Evolutionary conservation across 495 filamentous ascomycete genomes (phyloP).

Genomic region (Xylona heveae): DNA sequence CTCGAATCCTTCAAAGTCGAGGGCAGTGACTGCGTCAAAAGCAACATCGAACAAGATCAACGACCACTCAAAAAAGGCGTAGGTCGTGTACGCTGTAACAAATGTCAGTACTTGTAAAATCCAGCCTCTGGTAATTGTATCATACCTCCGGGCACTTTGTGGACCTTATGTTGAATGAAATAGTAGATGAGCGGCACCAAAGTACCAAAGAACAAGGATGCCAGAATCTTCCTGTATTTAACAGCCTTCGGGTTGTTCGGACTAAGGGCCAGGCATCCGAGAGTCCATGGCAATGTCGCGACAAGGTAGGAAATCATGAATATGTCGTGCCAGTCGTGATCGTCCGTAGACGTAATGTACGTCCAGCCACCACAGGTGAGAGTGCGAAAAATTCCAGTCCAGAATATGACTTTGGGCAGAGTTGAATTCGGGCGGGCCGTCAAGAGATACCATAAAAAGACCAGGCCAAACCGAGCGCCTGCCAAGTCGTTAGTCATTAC

Average conservation of each 20-base stretch:
- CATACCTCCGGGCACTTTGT: constrained; percentile 83
- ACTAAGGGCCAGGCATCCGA: constrained; percentile 75
- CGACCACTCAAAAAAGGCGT: constrained; percentile 96
- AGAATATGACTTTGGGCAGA: constrained; percentile 65
- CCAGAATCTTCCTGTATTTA: constrained; percentile 75
- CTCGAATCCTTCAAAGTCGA: constrained; percentile 85
- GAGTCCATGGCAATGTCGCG: constrained; percentile 85
- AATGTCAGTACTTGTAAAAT: constrained; percentile 6
- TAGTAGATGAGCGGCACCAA: constrained; percentile 84
- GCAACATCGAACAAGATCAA: constrained; percentile 87
- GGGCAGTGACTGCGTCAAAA: constrained; percentile 89
- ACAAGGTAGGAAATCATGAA: constrained; percentile 99
- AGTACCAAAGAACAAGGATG: constrained; percentile 71
- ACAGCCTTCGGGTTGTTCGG: constrained; percentile 68
- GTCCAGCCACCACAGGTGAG: constrained; percentile 97
- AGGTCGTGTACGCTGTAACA: constrained; percentile 75
- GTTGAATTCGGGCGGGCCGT: constrained; percentile 51
- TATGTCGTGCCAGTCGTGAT: constrained; percentile 97
- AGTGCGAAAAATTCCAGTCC: constrained; percentile 67
- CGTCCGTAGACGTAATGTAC: constrained; percentile 94
- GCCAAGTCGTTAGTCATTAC: constrained; percentile 1
- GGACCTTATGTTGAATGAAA: constrained; percentile 98
- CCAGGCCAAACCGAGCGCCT: constrained; percentile 82
- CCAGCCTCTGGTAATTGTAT: constrained; percentile 3
- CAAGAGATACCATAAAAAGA: constrained; percentile 81